phyloP scores from a whole-genome alignment of 352 stramenopile species.

The Phytophthora constricta region DNA sequence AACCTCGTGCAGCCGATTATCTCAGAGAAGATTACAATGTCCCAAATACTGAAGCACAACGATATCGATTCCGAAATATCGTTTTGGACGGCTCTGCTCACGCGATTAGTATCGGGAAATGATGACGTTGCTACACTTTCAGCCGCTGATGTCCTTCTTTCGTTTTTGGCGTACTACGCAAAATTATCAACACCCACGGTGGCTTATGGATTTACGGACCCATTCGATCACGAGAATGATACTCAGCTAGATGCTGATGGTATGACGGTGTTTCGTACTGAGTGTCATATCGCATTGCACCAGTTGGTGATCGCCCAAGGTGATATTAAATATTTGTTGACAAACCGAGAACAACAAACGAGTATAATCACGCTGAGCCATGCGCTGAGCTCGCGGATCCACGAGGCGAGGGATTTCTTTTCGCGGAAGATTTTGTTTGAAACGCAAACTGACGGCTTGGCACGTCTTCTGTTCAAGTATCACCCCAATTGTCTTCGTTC shows the following conservation, averaged over 20 bases:
- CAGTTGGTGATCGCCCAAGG: conserved; percentile 67
- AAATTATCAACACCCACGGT: conserved; percentile 49
- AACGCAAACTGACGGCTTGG: conserved; percentile 39
- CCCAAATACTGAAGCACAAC: conserved; percentile 45
- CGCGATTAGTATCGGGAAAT: conserved; percentile 43
- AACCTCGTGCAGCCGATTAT: conserved; percentile 56
- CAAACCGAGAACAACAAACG: conserved; percentile 53
- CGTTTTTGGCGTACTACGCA: conserved; percentile 67
- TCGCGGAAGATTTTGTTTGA: conserved; percentile 71
- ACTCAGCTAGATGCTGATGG: conserved; percentile 55
- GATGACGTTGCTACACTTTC: conserved; percentile 39
- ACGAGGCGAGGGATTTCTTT: conserved; percentile 67
- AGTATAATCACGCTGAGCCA: conserved; percentile 78
- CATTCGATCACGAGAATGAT: conserved; percentile 69
- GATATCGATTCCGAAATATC: conserved; percentile 62
- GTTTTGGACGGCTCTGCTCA: conserved; percentile 70
- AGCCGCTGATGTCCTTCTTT: conserved; percentile 59
- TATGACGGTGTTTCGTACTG: conserved; percentile 57
- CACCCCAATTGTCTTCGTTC: conserved; percentile 73
- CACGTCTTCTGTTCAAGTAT: conserved; percentile 43
- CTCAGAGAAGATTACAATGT: conserved; percentile 37
- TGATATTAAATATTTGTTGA: conserved; percentile 64
- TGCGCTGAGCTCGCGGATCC: conserved; percentile 67
- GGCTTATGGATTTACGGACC: conserved; percentile 66
- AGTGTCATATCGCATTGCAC: conserved; percentile 72